phyloP scores from a whole-genome alignment of 2,329 filamentous ascomycete genomes.

The Sphaceloma murrayae region DNA sequence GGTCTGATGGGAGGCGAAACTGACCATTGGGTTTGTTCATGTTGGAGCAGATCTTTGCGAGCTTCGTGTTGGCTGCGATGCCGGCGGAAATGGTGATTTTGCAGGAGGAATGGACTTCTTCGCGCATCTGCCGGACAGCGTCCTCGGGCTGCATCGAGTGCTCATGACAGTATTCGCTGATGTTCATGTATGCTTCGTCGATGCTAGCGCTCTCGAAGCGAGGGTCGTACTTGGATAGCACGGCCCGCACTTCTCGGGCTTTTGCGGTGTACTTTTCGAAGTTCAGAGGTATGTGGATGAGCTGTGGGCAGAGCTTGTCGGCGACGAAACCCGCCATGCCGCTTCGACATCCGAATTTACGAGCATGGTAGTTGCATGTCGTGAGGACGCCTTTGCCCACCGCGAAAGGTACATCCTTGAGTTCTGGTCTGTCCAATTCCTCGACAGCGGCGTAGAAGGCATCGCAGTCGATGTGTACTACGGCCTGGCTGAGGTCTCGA shows the following conservation, averaged over 20 bases:
- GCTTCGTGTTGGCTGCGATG: conserved; percentile 83
- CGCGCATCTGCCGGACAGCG: conserved; percentile 66
- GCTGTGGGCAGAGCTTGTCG: conserved; percentile 79
- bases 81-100: conserved; percentile 87
- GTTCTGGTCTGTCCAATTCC: conserved; percentile 61
- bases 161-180: conserved; percentile 69
- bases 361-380: conserved; percentile 78
- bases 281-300: conserved; percentile 74
- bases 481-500: conserved; percentile 71
- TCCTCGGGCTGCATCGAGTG: conserved; percentile 61
- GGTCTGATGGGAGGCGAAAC: conserved; percentile 63
- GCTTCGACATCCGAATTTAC: conserved; percentile 81
- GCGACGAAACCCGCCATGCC: conserved; percentile 97
- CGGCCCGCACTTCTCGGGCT: conserved; percentile 72
- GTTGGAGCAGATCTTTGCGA: conserved; percentile 94
- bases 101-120: conserved; percentile 63
- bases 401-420: conserved; percentile 80
- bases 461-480: conserved; percentile 93
- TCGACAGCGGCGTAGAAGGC: conserved; percentile 96
- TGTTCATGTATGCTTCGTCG: conserved; percentile 93
- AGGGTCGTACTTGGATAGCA: conserved; percentile 80
- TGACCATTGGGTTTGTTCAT: conserved; percentile 96
- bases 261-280: conserved; percentile 88
- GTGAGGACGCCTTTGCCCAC: conserved; percentile 67
- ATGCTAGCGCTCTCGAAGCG: conserved; percentile 89